Conservation (phyloP, 1,284 basidiomycete species). For the Puccinia triticina region DNA sequence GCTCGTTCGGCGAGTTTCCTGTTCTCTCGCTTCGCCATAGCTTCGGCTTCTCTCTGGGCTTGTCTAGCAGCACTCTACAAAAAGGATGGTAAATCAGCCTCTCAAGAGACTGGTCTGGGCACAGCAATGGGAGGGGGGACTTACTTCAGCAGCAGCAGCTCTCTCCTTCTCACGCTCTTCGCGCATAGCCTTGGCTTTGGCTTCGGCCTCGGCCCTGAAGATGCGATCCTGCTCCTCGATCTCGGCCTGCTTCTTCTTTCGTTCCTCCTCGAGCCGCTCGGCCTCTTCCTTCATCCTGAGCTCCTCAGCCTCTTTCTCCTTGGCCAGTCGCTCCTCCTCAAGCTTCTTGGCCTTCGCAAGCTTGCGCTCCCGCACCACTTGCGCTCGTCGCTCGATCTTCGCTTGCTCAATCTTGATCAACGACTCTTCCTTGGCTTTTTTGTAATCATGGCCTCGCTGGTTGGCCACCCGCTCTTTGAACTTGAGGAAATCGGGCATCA, state of each 20-base stretch:
- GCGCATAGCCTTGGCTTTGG: conserved; percentile 56
- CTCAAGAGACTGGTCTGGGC: background rate
- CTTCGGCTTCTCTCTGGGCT: conserved; percentile 38
- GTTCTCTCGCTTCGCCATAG: conserved; percentile 33
- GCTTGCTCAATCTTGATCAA: conserved; percentile 78
- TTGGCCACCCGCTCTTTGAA: conserved; percentile 69
- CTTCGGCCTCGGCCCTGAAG: conserved; percentile 55
- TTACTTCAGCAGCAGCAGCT: conserved; percentile 57
- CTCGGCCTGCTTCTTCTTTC: conserved; percentile 56
- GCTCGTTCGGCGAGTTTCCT: conserved; percentile 25
- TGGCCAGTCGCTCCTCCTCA: conserved; percentile 53
- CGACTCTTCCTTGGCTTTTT: conserved; percentile 69
- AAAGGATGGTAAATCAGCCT: background rate
- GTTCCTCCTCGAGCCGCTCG: conserved; percentile 52
- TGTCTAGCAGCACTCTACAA: conserved; percentile 39
- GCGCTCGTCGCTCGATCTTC: conserved; percentile 70
- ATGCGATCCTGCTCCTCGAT: conserved; percentile 55
- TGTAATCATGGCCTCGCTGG: conserved; percentile 73
- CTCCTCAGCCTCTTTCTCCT: conserved; percentile 56
- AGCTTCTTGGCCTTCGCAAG: conserved; percentile 50
- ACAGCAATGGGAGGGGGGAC: conserved; percentile 40
- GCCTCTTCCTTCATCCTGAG: conserved; percentile 56
- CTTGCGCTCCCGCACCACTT: conserved; percentile 54
- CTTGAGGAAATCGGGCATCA: conserved; percentile 74
- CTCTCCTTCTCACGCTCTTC: conserved; percentile 59